Base-by-base conservation (phyloP, 345 rosid genomes). In the Eucalyptus viminalis region DNA sequence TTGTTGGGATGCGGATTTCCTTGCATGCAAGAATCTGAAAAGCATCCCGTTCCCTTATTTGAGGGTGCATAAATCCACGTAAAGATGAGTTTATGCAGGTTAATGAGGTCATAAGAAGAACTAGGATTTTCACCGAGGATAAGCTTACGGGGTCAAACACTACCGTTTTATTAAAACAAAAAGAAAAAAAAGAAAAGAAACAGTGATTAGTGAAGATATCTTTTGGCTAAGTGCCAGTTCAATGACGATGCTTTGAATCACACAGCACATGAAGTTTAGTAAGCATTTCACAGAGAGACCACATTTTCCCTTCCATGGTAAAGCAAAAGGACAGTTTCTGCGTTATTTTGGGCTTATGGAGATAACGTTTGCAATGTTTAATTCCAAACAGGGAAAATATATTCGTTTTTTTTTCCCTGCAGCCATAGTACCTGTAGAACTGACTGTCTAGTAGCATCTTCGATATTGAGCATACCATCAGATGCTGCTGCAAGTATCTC, bases 401-500 rank as follows among this genome's bases (percentile, higher is more conserved):
- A 34, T 69, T 31, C 24, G 1, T 4, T 65, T 14, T 14, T 67
- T 15, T 16, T 34, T 34, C 3, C 31, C 53, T 50, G 53, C 53
- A 15, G 53, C 53, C 43, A 14, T 45, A 47, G 76, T 92, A 95
- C 99, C 99, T 96, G 98, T 86, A 97, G 93, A 93, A 97, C 99
- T 54, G 98, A 92, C 87, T 96, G 99, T 86, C 97, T 96, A 11
- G 97, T 93, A 88, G 88, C 87, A 89, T 97, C 99, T 17, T 95
- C 95, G 29, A 97, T 90, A 81, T 90, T 96, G 89, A 96, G 98
- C 95, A 96, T 95, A 85, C 98, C 97, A 92, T 96, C 99, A 22
- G 99, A 95, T 86, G 98, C 98, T 89, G 98, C 97, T 49, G 98
- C 98, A 85, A 98, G 99, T 91, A 98, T 93, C 93, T 98, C 99